These are phyloP conservation scores for Hanseniaspora gamundiae DNA, from an alignment of 1,139 yeast genomes.

Conservation along the genomic window DNA sequence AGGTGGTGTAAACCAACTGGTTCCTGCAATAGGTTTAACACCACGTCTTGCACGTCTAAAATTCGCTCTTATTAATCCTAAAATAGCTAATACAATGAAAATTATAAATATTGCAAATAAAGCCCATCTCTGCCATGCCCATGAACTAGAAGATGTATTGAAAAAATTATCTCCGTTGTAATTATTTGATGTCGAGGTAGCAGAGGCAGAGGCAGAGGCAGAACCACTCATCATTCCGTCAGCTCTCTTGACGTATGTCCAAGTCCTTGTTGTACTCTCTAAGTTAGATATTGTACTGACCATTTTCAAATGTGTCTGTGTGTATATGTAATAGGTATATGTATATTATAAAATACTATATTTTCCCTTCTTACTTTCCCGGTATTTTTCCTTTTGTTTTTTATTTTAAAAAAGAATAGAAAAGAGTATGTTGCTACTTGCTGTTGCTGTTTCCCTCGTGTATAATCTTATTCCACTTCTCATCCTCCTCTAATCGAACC, in stretches of 20 bases:
- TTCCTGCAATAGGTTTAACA: slow-evolving; percentile 60
- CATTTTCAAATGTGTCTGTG: neutral
- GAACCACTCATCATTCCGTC: neutral
- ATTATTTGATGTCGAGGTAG: neutral
- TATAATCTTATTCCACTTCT: too few species aligned
- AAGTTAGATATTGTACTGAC: neutral
- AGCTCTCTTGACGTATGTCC: neutral
- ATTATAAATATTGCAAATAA: slow-evolving; percentile 34
- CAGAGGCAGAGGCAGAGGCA: neutral
- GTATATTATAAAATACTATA: too few species aligned
- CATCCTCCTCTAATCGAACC: too few species aligned
- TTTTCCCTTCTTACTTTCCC: too few species aligned
- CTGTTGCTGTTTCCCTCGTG: too few species aligned
- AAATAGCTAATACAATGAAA: slow-evolving; percentile 36
- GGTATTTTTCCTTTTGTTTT: too few species aligned
- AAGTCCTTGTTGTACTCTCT: too few species aligned
- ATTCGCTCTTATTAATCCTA: slow-evolving; percentile 25
- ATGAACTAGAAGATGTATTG: slow-evolving; percentile 5
- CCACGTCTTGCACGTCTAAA: slow-evolving; percentile 50
- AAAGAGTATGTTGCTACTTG: too few species aligned
- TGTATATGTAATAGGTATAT: too few species aligned
- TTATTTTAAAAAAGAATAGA: too few species aligned
- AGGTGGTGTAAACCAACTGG: slow-evolving; percentile 90
- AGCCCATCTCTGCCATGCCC: slow-evolving; percentile 35
- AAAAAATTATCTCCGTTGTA: neutral